phyloP scores from a whole-genome alignment of 352 stramenopile genomes.

The Phytophthora macrochlamydospora region DNA sequence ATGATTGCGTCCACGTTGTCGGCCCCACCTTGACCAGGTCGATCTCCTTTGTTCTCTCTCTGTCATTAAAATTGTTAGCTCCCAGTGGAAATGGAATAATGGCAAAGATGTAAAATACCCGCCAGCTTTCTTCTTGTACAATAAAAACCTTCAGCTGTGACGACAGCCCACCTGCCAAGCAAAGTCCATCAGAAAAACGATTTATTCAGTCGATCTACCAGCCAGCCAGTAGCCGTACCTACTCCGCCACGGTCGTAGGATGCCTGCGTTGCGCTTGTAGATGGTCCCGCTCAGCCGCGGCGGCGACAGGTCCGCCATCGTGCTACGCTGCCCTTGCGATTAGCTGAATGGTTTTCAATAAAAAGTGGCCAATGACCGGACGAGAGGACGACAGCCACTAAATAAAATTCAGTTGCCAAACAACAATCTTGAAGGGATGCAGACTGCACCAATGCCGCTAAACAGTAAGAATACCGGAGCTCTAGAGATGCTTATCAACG shows the following conservation, averaged over 20 bases:
- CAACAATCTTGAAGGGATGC: too few relatives aligned
- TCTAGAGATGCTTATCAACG: too few relatives aligned
- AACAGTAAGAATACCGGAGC: too few relatives aligned
- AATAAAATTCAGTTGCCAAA: too few relatives aligned
- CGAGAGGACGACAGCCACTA: too few relatives aligned
- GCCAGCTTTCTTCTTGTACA: constrained; percentile 74
- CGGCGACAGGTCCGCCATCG: constrained; percentile 24
- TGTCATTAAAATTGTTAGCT: constrained; percentile 16
- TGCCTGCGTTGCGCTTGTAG: constrained; percentile 69
- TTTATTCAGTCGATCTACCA: not conserved
- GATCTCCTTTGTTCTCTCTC: constrained; percentile 61
- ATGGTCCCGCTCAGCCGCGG: constrained; percentile 53
- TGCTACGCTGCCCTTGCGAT: not conserved
- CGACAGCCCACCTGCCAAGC: constrained; percentile 37
- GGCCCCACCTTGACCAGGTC: constrained; percentile 69
- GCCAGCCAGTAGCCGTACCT: constrained; percentile 31
- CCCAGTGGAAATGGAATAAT: constrained; percentile 3
- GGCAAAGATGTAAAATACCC: constrained; percentile 19
- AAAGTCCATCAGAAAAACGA: constrained; percentile 6
- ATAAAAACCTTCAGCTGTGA: constrained; percentile 68
- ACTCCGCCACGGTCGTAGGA: constrained; percentile 66
- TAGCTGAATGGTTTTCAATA: not conserved
- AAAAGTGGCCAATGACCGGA: not conserved
- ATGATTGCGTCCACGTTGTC: not conserved
- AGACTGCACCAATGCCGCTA: too few relatives aligned